Percentiles rank a stretch among this genome's conserved stretches.
These are phyloP conservation scores for Leptodontidium sp. DNA, from an alignment of 2,329 filamentous ascomycete species.

Conservation along the genomic window DNA sequence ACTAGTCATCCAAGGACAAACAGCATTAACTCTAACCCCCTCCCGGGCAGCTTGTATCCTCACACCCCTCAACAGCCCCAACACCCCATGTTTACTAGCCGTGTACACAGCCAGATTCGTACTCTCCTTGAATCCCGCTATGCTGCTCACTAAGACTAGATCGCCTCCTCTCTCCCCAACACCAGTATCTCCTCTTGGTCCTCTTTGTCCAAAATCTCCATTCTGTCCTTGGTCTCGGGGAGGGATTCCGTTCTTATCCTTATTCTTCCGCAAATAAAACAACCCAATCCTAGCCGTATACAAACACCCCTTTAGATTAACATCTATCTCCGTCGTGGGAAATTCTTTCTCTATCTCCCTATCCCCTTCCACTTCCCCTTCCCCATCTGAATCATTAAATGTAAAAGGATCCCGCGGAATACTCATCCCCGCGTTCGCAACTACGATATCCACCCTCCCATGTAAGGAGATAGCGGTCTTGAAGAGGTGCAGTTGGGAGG, in stretches of 20 bases:
- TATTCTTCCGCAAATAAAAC: slow-evolving; percentile 27
- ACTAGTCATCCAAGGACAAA: slow-evolving; percentile 41
- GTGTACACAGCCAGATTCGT: slow-evolving; percentile 34
- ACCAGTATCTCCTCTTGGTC: no score
- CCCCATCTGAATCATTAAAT: slow-evolving; percentile 19
- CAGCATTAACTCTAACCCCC: slow-evolving; percentile 38
- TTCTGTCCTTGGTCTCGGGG: no score
- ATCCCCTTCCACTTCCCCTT: not conserved
- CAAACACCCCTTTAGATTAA: slow-evolving; percentile 32
- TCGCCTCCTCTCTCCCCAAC: slow-evolving; percentile 22
- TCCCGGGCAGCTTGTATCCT: slow-evolving; percentile 27
- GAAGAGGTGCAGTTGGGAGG: slow-evolving; percentile 37
- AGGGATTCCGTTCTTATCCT: no score
- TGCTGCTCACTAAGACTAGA: slow-evolving; percentile 26
- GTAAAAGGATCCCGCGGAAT: slow-evolving; percentile 29
- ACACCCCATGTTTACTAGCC: slow-evolving; percentile 34
- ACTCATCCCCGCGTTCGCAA: slow-evolving; percentile 41
- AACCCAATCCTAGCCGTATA: slow-evolving; percentile 31
- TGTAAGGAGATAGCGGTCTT: slow-evolving; percentile 28
- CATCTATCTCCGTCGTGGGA: slow-evolving; percentile 31
- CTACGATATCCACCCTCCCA: slow-evolving; percentile 38
- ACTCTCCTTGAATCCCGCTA: slow-evolving; percentile 34
- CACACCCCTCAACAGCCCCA: slow-evolving; percentile 35
- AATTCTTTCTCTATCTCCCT: slow-evolving; percentile 9
- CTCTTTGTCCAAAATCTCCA: no score